These are phyloP conservation scores for Trichomonascaceae sp. DNA, from an alignment of 1,139 yeast genomes.

Conservation along the genomic window DNA sequence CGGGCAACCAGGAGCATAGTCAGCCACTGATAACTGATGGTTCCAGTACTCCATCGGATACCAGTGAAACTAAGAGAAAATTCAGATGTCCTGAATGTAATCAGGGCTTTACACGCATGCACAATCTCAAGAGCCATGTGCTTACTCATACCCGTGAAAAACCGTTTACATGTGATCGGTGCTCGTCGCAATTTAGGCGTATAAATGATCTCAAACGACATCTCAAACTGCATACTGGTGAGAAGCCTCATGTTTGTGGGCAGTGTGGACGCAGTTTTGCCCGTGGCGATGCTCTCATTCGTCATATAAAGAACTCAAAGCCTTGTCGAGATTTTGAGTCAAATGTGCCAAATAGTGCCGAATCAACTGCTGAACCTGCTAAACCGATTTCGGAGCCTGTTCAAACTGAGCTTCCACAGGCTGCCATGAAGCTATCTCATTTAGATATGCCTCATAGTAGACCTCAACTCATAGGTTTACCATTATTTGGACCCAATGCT, in stretches of 20 bases:
- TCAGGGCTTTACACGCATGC: constrained; percentile 62
- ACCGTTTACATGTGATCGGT: constrained; percentile 62
- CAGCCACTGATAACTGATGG: background rate
- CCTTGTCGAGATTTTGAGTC: constrained; percentile 23
- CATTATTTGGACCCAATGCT: background rate
- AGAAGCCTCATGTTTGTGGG: constrained; percentile 58
- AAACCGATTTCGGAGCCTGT: background rate
- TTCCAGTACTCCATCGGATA: background rate
- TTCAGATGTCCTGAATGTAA: constrained; percentile 53
- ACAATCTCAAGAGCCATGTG: constrained; percentile 68
- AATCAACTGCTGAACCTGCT: background rate
- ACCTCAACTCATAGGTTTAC: background rate
- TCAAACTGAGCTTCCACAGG: background rate
- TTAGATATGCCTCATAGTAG: constrained; percentile 6
- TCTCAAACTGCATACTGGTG: constrained; percentile 69
- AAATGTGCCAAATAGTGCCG: background rate
- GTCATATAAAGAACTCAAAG: constrained; percentile 47
- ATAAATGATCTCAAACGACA: constrained; percentile 75
- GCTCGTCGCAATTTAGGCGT: constrained; percentile 60
- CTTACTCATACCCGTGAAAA: constrained; percentile 61
- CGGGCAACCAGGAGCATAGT: background rate
- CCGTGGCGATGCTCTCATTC: constrained; percentile 66
- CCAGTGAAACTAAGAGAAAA: constrained; percentile 15
- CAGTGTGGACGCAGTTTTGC: constrained; percentile 65
- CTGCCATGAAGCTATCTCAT: constrained; percentile 2